A percentile compares a stretch with the other conserved stretches of the same genome.
These are phyloP conservation scores for Leccinum uliginosum DNA, from an alignment of 768 basidiomycete genomes.

Conservation along the genomic window DNA sequence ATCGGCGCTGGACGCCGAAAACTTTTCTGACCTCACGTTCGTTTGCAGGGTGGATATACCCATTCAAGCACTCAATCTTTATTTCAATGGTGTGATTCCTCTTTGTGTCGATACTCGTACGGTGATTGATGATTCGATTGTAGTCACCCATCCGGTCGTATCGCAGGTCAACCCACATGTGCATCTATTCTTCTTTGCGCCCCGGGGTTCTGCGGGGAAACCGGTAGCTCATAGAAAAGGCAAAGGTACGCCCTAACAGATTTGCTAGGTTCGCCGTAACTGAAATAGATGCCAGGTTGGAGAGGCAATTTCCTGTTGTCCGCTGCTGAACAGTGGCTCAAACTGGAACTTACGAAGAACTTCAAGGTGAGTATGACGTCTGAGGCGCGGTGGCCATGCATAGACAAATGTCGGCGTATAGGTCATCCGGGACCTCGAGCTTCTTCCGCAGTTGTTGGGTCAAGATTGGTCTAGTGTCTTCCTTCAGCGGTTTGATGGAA, in stretches of 20 bases:
- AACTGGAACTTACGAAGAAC: slow-evolving; percentile 94
- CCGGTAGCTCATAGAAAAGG: slow-evolving; percentile 94
- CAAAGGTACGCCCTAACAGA: slow-evolving; percentile 50
- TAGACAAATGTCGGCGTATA: slow-evolving; percentile 20
- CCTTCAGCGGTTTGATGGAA: slow-evolving; percentile 87
- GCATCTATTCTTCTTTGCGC: slow-evolving; percentile 93
- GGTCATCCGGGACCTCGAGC: slow-evolving; percentile 93
- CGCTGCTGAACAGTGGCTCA: slow-evolving; percentile 91
- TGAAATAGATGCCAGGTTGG: slow-evolving; percentile 59
- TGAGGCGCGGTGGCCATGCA: background rate
- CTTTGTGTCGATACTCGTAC: slow-evolving; percentile 1
- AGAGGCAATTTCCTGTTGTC: slow-evolving; percentile 90
- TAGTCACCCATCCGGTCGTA: slow-evolving; percentile 90
- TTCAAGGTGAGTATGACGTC: slow-evolving; percentile 56
- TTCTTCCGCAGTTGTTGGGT: slow-evolving; percentile 88
- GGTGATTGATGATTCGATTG: background rate
- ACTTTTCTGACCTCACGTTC: background rate
- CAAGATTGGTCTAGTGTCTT: slow-evolving; percentile 98
- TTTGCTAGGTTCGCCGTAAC: background rate
- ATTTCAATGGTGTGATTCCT: slow-evolving; percentile 65
- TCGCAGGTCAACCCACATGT: slow-evolving; percentile 92
- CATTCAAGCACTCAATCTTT: slow-evolving; percentile 79
- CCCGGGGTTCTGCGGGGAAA: slow-evolving; percentile 81
- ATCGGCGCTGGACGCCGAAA: background rate
- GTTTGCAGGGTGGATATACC: slow-evolving; percentile 85